Percentiles rank a stretch among this genome's conserved stretches.
These are phyloP conservation scores for Trichosporon sp. DNA, from an alignment of 1,284 basidiomycete genomes.

Conservation along the genomic window DNA sequence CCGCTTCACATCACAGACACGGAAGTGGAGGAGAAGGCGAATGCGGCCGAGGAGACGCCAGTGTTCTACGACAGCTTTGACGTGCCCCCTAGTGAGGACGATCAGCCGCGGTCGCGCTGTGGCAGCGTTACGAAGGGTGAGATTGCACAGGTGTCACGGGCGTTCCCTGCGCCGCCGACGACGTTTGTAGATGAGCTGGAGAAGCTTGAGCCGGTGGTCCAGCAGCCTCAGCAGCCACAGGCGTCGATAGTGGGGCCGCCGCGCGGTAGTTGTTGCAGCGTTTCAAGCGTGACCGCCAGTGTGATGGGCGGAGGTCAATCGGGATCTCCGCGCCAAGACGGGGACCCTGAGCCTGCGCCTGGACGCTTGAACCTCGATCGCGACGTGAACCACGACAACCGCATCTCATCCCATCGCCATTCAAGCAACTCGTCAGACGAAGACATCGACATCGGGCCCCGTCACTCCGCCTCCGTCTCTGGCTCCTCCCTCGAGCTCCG, in stretches of 20 bases:
- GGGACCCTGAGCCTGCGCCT: not conserved
- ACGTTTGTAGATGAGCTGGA: not conserved
- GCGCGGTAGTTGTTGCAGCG: not conserved
- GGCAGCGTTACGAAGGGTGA: not conserved
- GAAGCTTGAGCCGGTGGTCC: not conserved
- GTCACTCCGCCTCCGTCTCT: conserved; percentile 18
- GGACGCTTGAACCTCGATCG: not conserved
- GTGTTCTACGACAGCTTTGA: conserved; percentile 33
- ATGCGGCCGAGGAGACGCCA: conserved; percentile 7
- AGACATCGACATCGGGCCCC: not conserved
- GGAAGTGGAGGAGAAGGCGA: not conserved
- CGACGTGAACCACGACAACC: not conserved
- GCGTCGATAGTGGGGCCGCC: not conserved
- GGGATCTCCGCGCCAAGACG: conserved; percentile 6
- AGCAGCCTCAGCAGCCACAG: not conserved
- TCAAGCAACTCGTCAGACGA: not conserved
- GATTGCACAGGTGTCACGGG: conserved; percentile 4
- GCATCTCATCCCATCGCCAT: not conserved
- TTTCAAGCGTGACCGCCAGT: not conserved
- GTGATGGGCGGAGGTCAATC: not conserved
- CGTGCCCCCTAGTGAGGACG: conserved; percentile 13
- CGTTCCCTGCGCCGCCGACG: conserved; percentile 7
- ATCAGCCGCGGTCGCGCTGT: not conserved
- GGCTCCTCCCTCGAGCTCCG: conserved; percentile 23
- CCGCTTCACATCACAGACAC: not conserved